A percentile compares a stretch with the other conserved stretches of the same genome.
Evolutionary conservation across 2,329 filamentous ascomycete genomes (phyloP).

Genomic region (Talaromyces sp.): DNA sequence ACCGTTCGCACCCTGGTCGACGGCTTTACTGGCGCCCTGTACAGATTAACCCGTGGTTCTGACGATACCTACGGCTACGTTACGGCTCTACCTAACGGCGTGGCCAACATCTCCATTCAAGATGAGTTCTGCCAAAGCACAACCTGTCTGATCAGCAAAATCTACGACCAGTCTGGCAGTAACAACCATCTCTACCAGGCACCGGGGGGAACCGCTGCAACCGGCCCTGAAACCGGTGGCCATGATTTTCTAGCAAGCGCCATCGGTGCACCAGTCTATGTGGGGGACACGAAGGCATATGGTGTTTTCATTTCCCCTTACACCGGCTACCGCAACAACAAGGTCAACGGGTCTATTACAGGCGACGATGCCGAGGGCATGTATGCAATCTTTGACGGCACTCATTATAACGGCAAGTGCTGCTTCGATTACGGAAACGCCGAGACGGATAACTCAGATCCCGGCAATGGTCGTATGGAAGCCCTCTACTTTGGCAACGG

Average conservation of each 20-base stretch:
- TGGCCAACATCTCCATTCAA: constrained; percentile 5
- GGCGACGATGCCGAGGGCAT: constrained; percentile 8
- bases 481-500: constrained; percentile 8
- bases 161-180: constrained; percentile 9
- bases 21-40: constrained; percentile 3
- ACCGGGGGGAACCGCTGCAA: constrained; percentile 27
- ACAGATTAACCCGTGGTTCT: constrained; percentile 4
- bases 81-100: constrained; percentile 1
- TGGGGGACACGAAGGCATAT: constrained; percentile 7
- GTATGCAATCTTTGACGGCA: constrained; percentile 10
- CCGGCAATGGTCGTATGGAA: constrained; percentile 8
- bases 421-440: constrained; percentile 11
- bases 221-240: constrained; percentile 1
- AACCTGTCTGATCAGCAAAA: constrained; percentile 8
- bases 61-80: constrained; percentile 1
- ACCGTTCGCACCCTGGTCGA: constrained; percentile 7
- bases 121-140: constrained; percentile 6
- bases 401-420: constrained; percentile 5
- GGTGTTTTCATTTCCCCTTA: constrained; percentile 7
- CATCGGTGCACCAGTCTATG: constrained; percentile 5
- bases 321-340: constrained; percentile 8
- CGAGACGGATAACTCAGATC: constrained; percentile 5
- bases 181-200: constrained; percentile 7
- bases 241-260: constrained; percentile 7
- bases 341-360: background rate